Conservation (phyloP, 2,329 filamentous ascomycete genomes). For the Cadophora sp. region DNA sequence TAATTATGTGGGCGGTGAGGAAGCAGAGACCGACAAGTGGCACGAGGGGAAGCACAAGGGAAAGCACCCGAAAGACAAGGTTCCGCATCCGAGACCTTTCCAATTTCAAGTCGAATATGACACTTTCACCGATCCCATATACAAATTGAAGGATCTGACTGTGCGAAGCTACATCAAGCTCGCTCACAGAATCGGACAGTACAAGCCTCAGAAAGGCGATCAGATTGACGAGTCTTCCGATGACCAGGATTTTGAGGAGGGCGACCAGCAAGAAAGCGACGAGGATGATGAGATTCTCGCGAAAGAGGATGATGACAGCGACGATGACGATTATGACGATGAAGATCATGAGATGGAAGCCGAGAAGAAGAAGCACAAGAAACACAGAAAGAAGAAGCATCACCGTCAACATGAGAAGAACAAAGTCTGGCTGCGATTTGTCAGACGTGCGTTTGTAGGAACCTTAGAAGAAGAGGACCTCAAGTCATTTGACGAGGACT, state of each 20-base stretch:
- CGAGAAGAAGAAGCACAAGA: conserved; percentile 45
- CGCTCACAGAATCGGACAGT: conserved; percentile 77
- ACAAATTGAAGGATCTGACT: conserved; percentile 81
- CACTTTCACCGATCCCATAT: conserved; percentile 78
- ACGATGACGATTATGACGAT: conserved; percentile 34
- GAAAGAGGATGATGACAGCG: conserved; percentile 33
- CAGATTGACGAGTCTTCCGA: conserved; percentile 33
- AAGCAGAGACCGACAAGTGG: conserved; percentile 56
- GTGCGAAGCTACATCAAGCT: conserved; percentile 81
- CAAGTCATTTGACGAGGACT: conserved; percentile 36
- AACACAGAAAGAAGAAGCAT: conserved; percentile 56
- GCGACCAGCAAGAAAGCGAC: conserved; percentile 17
- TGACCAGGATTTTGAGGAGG: conserved; percentile 30
- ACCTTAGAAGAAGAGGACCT: conserved; percentile 73
- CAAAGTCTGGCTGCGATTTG: conserved; percentile 79
- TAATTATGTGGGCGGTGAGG: conserved; percentile 52
- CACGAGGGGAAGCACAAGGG: conserved; percentile 67
- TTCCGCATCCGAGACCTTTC: conserved; percentile 69
- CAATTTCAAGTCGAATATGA: conserved; percentile 84
- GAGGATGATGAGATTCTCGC: conserved; percentile 35
- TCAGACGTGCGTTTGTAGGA: conserved; percentile 79
- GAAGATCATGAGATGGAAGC: conserved; percentile 41
- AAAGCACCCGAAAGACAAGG: conserved; percentile 59
- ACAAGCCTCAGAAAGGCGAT: conserved; percentile 46
- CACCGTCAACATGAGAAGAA: conserved; percentile 63